phyloP scores from a whole-genome alignment of 345 rosid species.

The Moricandia moricandioides region DNA sequence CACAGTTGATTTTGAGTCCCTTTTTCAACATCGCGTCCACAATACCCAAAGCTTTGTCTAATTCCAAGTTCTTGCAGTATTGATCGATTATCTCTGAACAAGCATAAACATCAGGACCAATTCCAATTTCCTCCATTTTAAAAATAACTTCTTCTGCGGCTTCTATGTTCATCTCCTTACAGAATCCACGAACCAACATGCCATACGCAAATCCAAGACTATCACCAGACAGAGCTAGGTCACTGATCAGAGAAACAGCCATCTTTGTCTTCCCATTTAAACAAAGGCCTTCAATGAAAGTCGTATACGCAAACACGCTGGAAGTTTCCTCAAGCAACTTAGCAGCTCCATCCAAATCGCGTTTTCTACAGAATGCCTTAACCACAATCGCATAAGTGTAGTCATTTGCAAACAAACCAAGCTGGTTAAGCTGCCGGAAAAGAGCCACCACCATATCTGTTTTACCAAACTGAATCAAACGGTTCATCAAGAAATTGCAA shows the following conservation, averaged over 20 bases:
- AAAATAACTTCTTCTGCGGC: slow-evolving; percentile 50
- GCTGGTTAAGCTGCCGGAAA: slow-evolving; percentile 43
- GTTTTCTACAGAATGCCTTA: slow-evolving; percentile 61
- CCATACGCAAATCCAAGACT: slow-evolving; percentile 36
- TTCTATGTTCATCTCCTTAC: slow-evolving; percentile 54
- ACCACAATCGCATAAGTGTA: slow-evolving; percentile 57
- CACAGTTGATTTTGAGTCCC: slow-evolving; percentile 58
- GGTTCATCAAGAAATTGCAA: slow-evolving; percentile 60
- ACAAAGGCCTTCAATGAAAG: slow-evolving; percentile 71
- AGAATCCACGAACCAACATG: slow-evolving; percentile 56
- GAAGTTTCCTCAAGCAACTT: slow-evolving; percentile 41
- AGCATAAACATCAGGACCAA: slow-evolving; percentile 45
- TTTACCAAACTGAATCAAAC: slow-evolving; percentile 44
- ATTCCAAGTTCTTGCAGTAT: slow-evolving; percentile 44
- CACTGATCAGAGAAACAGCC: slow-evolving; percentile 45
- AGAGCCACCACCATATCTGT: slow-evolving; percentile 45
- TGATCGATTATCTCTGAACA: slow-evolving; percentile 49
- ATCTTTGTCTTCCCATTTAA: slow-evolving; percentile 37
- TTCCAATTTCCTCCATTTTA: slow-evolving; percentile 48
- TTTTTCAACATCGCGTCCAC: slow-evolving; percentile 45
- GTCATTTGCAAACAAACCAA: slow-evolving; percentile 48
- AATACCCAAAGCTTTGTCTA: slow-evolving; percentile 47
- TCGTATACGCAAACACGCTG: slow-evolving; percentile 46
- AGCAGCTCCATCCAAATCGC: slow-evolving; percentile 47
- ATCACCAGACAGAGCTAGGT: slow-evolving; percentile 34